Conservation (phyloP, 768 basidiomycete species). For the Candolleomyces efflorescens region DNA sequence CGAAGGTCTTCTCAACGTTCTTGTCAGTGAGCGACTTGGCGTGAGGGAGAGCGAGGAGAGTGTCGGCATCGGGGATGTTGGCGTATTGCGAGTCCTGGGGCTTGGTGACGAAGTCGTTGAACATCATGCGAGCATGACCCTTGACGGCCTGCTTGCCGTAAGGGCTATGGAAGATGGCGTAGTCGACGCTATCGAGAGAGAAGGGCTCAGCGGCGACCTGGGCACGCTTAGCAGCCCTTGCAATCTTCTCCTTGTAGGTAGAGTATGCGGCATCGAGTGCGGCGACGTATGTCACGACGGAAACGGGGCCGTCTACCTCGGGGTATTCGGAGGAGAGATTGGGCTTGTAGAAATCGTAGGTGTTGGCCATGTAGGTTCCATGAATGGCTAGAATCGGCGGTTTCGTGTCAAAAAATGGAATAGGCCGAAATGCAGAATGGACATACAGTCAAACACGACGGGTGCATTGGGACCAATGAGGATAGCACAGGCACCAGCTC, state of each 20-base stretch:
- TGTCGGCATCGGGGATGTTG: conserved; percentile 65
- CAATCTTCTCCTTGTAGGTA: conserved; percentile 78
- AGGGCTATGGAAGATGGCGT: conserved; percentile 93
- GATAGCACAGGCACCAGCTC: conserved; percentile 93
- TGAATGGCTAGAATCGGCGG: conserved; percentile 66
- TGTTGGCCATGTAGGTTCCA: conserved; percentile 96
- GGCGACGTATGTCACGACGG: conserved; percentile 91
- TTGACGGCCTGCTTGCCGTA: conserved; percentile 99
- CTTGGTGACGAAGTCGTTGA: conserved; percentile 86
- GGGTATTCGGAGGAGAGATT: conserved; percentile 93
- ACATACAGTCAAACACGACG: conserved; percentile 90
- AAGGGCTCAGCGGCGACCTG: conserved; percentile 46
- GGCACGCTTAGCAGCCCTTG: conserved; percentile 54
- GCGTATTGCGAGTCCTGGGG: conserved; percentile 68
- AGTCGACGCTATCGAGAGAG: conserved; percentile 84
- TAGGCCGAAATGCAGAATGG: conserved; percentile 1
- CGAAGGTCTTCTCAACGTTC: conserved; percentile 91
- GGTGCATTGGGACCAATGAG: conserved; percentile 97
- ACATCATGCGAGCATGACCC: conserved; percentile 88
- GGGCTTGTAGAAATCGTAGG: conserved; percentile 99
- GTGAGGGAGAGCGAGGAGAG: conserved; percentile 61
- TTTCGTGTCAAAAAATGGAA: conserved; percentile 9
- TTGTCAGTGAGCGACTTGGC: conserved; percentile 87
- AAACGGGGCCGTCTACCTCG: conserved; percentile 95
- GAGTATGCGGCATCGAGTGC: conserved; percentile 90